These are phyloP conservation scores for Leishmania gerbilli DNA, from an alignment of 208 protist genomes.

Conservation along the genomic window DNA sequence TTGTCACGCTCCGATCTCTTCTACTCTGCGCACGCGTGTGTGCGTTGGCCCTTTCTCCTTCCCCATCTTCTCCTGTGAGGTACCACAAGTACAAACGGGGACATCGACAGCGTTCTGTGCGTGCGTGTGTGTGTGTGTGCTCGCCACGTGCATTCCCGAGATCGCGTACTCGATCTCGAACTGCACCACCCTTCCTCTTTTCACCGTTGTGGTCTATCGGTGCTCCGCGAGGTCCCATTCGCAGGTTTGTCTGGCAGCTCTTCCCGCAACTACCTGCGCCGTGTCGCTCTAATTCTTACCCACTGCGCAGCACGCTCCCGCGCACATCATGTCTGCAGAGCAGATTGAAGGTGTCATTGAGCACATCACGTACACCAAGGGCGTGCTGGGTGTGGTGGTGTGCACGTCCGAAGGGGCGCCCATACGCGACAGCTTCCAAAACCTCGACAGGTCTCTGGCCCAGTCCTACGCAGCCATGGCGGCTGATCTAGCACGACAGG, in stretches of 20 bases:
- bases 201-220: not conserved
- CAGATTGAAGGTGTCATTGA: conserved; percentile 78
- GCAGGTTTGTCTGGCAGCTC: not conserved
- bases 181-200: not conserved
- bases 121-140: not conserved
- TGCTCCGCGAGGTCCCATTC: not conserved
- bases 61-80: not conserved
- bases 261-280: not conserved
- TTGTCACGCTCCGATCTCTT: too few species aligned
- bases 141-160: too few species aligned
- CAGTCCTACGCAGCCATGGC: conserved; percentile 62
- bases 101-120: not conserved
- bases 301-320: not conserved
- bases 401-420: conserved; percentile 72
- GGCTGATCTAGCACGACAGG: conserved; percentile 43
- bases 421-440: conserved; percentile 85
- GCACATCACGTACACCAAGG: conserved; percentile 86
- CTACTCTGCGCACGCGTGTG: not conserved
- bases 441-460: conserved; percentile 69
- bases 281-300: not conserved
- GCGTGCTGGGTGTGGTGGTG: conserved; percentile 78
- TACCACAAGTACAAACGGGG: not conserved
- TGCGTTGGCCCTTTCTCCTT: not conserved
- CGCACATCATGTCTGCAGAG: conserved; percentile 42
- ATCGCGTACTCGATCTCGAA: not conserved